These are phyloP conservation scores for Cryptococcus floricola DNA, from an alignment of 1,284 basidiomycete genomes.

Conservation along the genomic window DNA sequence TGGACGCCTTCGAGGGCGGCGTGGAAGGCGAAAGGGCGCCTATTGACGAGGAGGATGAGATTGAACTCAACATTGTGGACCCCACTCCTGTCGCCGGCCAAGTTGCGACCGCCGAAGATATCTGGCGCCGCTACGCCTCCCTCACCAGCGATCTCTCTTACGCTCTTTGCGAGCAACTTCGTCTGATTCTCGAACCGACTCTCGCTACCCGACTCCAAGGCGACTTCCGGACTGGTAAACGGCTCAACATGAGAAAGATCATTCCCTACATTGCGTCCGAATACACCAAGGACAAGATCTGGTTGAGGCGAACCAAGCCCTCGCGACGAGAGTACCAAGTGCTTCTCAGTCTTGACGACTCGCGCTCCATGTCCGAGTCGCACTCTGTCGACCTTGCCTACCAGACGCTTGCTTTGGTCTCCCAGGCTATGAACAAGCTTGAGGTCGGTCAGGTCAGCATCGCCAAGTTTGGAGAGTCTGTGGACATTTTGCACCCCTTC, in stretches of 20 bases:
- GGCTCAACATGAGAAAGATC: slow-evolving; percentile 99
- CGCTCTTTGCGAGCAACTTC: slow-evolving; percentile 89
- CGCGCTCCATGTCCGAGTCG: slow-evolving; percentile 91
- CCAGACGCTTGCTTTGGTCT: slow-evolving; percentile 88
- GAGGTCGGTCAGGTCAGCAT: slow-evolving; percentile 94
- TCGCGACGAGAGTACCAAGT: slow-evolving; percentile 95
- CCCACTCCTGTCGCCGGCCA: slow-evolving; percentile 35
- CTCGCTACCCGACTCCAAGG: slow-evolving; percentile 90
- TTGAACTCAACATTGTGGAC: slow-evolving; percentile 62
- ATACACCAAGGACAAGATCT: slow-evolving; percentile 99
- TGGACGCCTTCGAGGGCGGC: slow-evolving; percentile 37
- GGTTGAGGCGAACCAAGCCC: slow-evolving; percentile 91
- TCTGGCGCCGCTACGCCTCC: slow-evolving; percentile 88
- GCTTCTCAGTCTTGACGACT: slow-evolving; percentile 91
- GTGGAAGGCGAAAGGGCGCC: slow-evolving; percentile 23
- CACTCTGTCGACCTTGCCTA: slow-evolving; percentile 92
- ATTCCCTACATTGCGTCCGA: slow-evolving; percentile 98
- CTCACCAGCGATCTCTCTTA: slow-evolving; percentile 89
- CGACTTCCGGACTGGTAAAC: slow-evolving; percentile 96
- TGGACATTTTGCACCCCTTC: slow-evolving; percentile 87
- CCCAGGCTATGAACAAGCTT: slow-evolving; percentile 82
- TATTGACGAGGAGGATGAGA: slow-evolving; percentile 41
- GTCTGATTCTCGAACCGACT: slow-evolving; percentile 93
- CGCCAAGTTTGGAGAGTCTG: slow-evolving; percentile 81
- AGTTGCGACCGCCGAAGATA: slow-evolving; percentile 57